These are phyloP conservation scores for Reticulascus tulasneorum DNA, from an alignment of 2,329 filamentous ascomycete species.

Conservation along the genomic window DNA sequence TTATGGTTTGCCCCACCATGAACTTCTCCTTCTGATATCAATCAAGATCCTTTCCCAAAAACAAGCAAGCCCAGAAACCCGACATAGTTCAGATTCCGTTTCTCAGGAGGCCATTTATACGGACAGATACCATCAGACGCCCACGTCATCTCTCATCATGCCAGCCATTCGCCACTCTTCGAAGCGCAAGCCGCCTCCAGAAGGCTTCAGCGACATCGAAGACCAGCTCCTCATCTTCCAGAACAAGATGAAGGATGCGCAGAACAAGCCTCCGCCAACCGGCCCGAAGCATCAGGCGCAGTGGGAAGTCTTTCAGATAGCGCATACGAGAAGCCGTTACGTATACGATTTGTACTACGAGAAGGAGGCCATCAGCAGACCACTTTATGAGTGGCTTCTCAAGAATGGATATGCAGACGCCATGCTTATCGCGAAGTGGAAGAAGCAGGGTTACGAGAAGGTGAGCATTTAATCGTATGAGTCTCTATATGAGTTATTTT, in stretches of 20 bases:
- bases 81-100: no score
- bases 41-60: no score
- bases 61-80: no score
- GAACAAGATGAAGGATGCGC: constrained; percentile 93
- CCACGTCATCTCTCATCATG: no score
- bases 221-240: constrained; percentile 79
- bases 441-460: constrained; percentile 99
- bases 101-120: no score
- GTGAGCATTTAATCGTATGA: constrained; percentile 39
- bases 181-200: constrained; percentile 77
- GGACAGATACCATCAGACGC: no score
- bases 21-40: no score
- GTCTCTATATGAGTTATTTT: neutral
- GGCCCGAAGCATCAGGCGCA: constrained; percentile 82
- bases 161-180: constrained; percentile 71
- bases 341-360: constrained; percentile 98
- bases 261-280: constrained; percentile 80
- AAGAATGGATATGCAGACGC: constrained; percentile 97
- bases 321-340: constrained; percentile 86
- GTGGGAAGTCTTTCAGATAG: constrained; percentile 98
- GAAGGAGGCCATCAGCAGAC: constrained; percentile 89
- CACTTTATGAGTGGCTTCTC: constrained; percentile 90
- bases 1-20: neutral
- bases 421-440: constrained; percentile 98
- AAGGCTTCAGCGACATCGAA: constrained; percentile 84